phyloP scores from a whole-genome alignment of 1,139 yeast species.

The Zhuliangozyma parablackwelliae region DNA sequence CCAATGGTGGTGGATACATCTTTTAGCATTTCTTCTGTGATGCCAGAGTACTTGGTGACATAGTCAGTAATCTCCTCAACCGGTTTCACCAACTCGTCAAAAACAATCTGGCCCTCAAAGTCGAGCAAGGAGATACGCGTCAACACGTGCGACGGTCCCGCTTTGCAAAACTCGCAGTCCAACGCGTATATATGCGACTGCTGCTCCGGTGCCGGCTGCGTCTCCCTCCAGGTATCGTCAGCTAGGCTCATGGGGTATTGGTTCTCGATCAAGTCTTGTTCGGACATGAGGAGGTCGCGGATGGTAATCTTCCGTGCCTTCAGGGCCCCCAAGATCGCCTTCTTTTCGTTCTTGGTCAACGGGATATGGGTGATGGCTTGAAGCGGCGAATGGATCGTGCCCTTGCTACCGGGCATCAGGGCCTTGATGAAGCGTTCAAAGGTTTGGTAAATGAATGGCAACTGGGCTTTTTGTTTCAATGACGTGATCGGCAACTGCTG shows the following conservation, averaged over 20 bases:
- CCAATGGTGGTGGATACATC: conserved; percentile 59
- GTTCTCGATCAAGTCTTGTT: conserved; percentile 42
- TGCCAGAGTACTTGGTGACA: conserved; percentile 80
- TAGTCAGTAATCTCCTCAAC: conserved; percentile 69
- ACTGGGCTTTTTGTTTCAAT: conserved; percentile 13
- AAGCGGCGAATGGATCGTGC: conserved; percentile 50
- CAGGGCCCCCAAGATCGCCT: conserved; percentile 26
- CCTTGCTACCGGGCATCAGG: conserved; percentile 59
- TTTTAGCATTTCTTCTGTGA: conserved; percentile 62
- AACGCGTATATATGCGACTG: conserved; percentile 63
- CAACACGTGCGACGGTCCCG: conserved; percentile 58
- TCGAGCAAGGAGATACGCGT: conserved; percentile 76
- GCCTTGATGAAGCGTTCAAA: conserved; percentile 44
- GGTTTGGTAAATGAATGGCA: conserved; percentile 32
- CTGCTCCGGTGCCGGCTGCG: conserved; percentile 43
- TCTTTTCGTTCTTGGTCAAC: conserved; percentile 51
- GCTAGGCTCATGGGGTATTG: conserved; percentile 48
- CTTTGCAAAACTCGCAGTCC: conserved; percentile 90
- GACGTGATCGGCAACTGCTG: conserved; percentile 7
- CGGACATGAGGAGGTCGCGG: conserved; percentile 48
- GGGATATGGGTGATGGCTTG: conserved; percentile 55
- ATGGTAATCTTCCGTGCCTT: conserved; percentile 43
- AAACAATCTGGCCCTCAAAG: conserved; percentile 52
- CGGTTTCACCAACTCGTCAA: conserved; percentile 79
- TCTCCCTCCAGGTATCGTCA: conserved; percentile 48